A percentile compares a stretch with the other conserved stretches of the same genome.
phyloP scores from a whole-genome alignment of 805 yeast species.

The Saccharomycopsis oosterbeekiorum region DNA sequence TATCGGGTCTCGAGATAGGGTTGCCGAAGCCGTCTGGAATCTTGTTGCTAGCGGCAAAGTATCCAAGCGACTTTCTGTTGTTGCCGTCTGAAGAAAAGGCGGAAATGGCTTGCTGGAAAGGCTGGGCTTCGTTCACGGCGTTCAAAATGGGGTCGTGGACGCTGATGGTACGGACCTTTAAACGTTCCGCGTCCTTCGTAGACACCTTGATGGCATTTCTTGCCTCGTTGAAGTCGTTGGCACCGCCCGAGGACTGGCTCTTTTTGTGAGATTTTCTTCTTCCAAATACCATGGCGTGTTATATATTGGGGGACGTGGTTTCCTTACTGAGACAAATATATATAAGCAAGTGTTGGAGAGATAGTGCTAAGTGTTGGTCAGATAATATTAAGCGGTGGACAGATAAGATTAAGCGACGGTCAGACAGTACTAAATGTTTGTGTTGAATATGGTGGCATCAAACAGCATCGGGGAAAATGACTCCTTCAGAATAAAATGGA shows the following conservation, averaged over 20 bases:
- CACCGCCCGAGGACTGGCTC: conserved; percentile 3
- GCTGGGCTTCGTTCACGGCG: conserved; percentile 94
- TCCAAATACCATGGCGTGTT: conserved; percentile 7
- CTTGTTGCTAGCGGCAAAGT: conserved; percentile 39
- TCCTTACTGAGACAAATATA: too few relatives aligned
- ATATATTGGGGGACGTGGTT: not conserved
- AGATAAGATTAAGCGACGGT: too few relatives aligned
- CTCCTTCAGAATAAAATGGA: too few relatives aligned
- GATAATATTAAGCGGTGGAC: too few relatives aligned
- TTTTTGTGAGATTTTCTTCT: conserved; percentile 11
- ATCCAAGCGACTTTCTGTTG: not conserved
- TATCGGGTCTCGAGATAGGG: conserved; percentile 67
- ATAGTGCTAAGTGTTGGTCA: too few relatives aligned
- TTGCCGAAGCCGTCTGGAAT: conserved; percentile 80
- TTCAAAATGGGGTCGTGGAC: conserved; percentile 72
- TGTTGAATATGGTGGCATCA: too few relatives aligned
- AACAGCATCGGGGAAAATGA: too few relatives aligned
- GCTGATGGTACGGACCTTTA: conserved; percentile 44
- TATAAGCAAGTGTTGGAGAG: too few relatives aligned
- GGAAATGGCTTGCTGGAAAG: conserved; percentile 58
- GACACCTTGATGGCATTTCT: conserved; percentile 31
- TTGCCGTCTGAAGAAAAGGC: not conserved
- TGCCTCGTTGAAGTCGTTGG: conserved; percentile 1
- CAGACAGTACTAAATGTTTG: too few relatives aligned
- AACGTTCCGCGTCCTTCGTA: conserved; percentile 41